Base-by-base conservation (phyloP, 2,329 filamentous ascomycete species). In the Colletotrichum sp. region DNA sequence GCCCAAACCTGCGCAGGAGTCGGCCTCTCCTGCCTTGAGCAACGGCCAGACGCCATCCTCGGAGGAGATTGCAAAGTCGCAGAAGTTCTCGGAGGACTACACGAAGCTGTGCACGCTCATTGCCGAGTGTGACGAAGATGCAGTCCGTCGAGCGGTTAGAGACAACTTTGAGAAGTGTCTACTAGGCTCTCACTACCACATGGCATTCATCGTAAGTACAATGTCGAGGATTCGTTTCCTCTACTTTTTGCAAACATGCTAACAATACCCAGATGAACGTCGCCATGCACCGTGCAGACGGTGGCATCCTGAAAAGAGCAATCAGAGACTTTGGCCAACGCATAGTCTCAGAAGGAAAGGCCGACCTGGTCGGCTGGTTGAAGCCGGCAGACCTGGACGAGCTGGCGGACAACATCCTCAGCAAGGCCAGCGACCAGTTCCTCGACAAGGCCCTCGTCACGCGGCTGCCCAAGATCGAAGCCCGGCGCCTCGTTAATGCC, bases 401-500 rank as follows among this genome's bases (percentile, higher is more conserved):
- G 3, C 78, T 90, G 18, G 83, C 84, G 5, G 82, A 87, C 10
- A 3, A 48, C 13, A 66, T 92, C 32, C 80, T 91, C 8, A 77
- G 81, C 64, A 89, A 86, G 67, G 87, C 85, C 16, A 89, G 89
- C 77, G 81, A 88, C 36, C 73, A 77, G 2, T 91, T 92, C 70
- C 84, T 92, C 3, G 90, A 91, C 79, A 86, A 84, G 70, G 89
- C 87, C 5, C 79, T 92, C n/a, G 87, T 88, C 21, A 84, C 82
- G 70, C 88, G 90, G 0, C 83, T 92, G 5, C 84, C 85, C 61
- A 90, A 88, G 3, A 91, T 92, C 67, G 86, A 87, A 12, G 89
- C 89, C 1, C 86, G 89, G 30, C 85, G 87, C 16, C 85, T 92
- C 5, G 88, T 92, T 69, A 91, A 91, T 73, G 88, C 89, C 16